Evolutionary conservation across 257 asterid species (phyloP).

Genomic region (Coffea eugenioides): DNA sequence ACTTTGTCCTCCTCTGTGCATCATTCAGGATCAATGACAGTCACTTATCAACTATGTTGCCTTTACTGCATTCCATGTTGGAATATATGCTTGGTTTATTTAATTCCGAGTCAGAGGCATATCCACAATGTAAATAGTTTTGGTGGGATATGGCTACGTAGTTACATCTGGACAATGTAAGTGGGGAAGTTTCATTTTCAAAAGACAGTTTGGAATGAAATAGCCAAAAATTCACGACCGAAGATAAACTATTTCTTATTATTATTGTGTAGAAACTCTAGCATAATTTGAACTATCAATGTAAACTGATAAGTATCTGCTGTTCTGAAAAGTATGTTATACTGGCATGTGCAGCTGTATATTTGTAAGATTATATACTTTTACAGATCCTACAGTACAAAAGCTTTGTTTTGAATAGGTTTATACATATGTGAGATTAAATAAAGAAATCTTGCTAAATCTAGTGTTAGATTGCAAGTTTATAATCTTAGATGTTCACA

Average conservation of each 20-base stretch:
- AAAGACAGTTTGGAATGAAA: neutral
- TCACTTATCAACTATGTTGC: neutral
- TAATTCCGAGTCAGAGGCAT: neutral
- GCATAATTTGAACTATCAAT: neutral
- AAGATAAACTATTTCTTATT: neutral
- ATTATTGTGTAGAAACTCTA: neutral
- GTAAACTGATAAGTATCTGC: neutral
- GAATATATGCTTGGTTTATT: neutral
- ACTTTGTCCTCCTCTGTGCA: neutral
- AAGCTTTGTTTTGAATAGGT: neutral
- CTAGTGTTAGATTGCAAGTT: neutral
- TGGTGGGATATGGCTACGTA: neutral
- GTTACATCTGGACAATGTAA: neutral
- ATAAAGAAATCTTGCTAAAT: neutral
- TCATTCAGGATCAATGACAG: neutral
- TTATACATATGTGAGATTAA: neutral
- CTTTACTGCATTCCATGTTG: neutral
- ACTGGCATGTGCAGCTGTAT: neutral
- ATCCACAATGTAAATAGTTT: neutral
- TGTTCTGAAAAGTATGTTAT: neutral
- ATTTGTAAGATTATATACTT: neutral
- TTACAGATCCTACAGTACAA: neutral
- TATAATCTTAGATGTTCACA: neutral
- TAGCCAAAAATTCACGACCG: neutral
- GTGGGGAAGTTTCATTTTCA: neutral